A percentile compares a stretch with the other conserved stretches of the same genome.
phyloP scores from a whole-genome alignment of 495 filamentous ascomycete species.

The Pyrenopolyporus hunteri region DNA sequence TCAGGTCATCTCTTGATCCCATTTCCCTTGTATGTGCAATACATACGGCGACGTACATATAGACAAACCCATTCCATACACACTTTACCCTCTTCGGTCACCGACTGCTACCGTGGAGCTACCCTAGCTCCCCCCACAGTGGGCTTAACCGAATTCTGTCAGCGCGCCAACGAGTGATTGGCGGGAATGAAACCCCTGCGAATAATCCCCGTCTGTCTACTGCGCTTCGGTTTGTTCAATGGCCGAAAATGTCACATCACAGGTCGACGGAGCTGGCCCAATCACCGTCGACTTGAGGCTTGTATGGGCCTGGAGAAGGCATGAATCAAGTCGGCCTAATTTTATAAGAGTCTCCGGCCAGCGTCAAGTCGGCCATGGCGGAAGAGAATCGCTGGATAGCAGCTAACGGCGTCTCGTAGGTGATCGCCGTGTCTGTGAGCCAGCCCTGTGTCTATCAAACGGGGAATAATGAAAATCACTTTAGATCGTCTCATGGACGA shows the following conservation, averaged over 20 bases:
- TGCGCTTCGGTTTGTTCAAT: constrained; percentile 34
- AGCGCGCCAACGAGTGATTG: constrained; percentile 19
- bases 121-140: constrained; percentile 30
- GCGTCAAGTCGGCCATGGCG: constrained; percentile 19
- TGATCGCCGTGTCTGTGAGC: neutral
- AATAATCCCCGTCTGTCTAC: constrained; percentile 13
- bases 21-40: neutral
- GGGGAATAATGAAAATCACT: neutral
- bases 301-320: constrained; percentile 7
- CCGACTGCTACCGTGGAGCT: constrained; percentile 33
- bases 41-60: neutral
- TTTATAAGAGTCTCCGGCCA: constrained; percentile 20
- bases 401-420: neutral
- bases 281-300: constrained; percentile 26
- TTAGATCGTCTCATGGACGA: neutral
- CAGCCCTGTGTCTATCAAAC: neutral
- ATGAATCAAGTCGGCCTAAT: constrained; percentile 33
- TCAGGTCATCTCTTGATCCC: neutral
- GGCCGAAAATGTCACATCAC: constrained; percentile 27
- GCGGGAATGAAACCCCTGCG: constrained; percentile 16
- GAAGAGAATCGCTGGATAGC: constrained; percentile 23
- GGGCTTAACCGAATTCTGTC: constrained; percentile 25
- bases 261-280: constrained; percentile 21
- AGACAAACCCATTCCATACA: constrained; percentile 12
- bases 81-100: constrained; percentile 28